These are phyloP conservation scores for Hevea brasiliensis DNA, from an alignment of 345 rosid genomes.

Conservation along the genomic window DNA sequence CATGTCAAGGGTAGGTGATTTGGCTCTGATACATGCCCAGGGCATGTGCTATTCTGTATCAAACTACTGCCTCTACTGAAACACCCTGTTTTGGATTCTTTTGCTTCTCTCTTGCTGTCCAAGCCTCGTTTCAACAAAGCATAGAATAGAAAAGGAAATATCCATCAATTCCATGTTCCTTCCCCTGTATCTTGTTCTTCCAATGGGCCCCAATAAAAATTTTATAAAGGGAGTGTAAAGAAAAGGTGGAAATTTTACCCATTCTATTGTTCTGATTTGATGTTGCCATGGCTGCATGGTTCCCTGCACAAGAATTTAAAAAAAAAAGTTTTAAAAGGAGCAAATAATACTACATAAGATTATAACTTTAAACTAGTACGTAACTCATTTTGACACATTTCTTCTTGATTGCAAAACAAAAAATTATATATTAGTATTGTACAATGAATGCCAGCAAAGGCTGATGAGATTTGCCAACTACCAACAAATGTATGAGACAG, in stretches of 20 bases:
- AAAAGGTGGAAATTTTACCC: constrained; percentile 12
- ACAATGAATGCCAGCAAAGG: background rate
- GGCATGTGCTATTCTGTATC: too few species aligned
- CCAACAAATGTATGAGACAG: background rate
- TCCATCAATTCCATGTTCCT: background rate
- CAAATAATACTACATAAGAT: background rate
- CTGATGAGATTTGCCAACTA: background rate
- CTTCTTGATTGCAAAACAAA: background rate
- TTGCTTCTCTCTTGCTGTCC: too few species aligned
- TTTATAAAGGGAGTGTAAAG: background rate
- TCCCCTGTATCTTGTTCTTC: background rate
- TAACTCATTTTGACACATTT: background rate
- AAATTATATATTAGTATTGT: background rate
- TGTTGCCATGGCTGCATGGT: constrained; percentile 7
- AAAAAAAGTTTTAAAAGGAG: too few species aligned
- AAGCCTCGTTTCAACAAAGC: too few species aligned
- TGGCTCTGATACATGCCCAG: too few species aligned
- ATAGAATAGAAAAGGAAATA: background rate
- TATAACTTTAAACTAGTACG: too few species aligned
- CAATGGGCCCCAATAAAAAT: background rate
- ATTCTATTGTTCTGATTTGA: constrained; percentile 5
- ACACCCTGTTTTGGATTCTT: too few species aligned
- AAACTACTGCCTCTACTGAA: too few species aligned
- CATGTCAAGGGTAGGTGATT: too few species aligned
- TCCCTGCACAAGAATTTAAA: constrained; percentile 6